Conservation (phyloP, 768 basidiomycete species). For the Austroboletus festivus region DNA sequence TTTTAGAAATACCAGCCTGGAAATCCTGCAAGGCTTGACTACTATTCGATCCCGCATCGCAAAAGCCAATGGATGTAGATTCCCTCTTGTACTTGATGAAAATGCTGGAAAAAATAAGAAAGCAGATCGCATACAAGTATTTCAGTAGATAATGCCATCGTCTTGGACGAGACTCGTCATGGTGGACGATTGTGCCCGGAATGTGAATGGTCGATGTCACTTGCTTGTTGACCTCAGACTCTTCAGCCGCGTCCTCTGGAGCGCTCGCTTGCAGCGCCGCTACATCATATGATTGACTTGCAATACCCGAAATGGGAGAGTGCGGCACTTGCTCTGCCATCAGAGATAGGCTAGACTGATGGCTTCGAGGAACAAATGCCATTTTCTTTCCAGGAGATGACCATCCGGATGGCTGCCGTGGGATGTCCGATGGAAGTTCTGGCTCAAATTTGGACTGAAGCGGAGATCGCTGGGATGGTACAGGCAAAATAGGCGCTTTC, state of each 20-base stretch:
- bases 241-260: slow-evolving; percentile 20
- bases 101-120: slow-evolving; percentile 33
- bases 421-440: slow-evolving; percentile 40
- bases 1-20: slow-evolving; percentile 42
- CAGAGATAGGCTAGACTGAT: slow-evolving; percentile 18
- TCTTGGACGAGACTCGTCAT: slow-evolving; percentile 11
- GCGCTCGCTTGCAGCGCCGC: slow-evolving; percentile 9
- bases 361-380: slow-evolving; percentile 13
- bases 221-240: slow-evolving; percentile 20
- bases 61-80: slow-evolving; percentile 74
- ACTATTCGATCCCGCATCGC: slow-evolving; percentile 59
- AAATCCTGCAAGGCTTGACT: slow-evolving; percentile 54
- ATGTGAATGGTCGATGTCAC: slow-evolving; percentile 37
- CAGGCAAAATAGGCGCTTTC: slow-evolving; percentile 24
- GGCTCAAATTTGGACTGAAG: slow-evolving; percentile 58
- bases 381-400: slow-evolving; percentile 13
- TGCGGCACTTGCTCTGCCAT: slow-evolving; percentile 10
- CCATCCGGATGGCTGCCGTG: slow-evolving; percentile 29
- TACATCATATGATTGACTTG: not conserved
- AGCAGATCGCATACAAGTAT: slow-evolving; percentile 39
- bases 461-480: slow-evolving; percentile 37
- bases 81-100: slow-evolving; percentile 58
- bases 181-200: slow-evolving; percentile 31
- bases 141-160: slow-evolving; percentile 36
- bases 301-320: not conserved